These are phyloP conservation scores for Chlorella sp. DNA, from an alignment of 139 green algal species.

Conservation along the genomic window DNA sequence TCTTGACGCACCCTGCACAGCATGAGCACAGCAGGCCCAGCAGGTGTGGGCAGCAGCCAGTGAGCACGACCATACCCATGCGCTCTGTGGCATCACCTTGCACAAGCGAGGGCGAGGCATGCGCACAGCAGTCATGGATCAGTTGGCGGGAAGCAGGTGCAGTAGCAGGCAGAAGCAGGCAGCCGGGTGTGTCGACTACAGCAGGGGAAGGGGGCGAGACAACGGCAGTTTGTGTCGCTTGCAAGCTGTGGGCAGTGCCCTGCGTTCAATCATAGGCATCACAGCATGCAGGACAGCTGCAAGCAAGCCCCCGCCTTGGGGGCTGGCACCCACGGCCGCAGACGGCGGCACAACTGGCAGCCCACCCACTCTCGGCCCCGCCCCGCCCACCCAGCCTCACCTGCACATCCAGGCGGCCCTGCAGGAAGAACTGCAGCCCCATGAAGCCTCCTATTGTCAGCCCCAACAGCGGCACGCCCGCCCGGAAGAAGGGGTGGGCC, in stretches of 20 bases:
- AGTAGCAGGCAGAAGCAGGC: no score
- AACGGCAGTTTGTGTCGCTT: background rate
- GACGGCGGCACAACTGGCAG: background rate
- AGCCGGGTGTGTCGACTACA: no score
- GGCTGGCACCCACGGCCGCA: background rate
- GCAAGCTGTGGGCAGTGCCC: background rate
- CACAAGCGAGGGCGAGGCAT: no score
- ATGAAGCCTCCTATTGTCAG: slow-evolving; percentile 46
- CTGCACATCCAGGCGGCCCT: slow-evolving; percentile 44
- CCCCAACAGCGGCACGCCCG: slow-evolving; percentile 40
- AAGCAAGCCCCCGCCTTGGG: background rate
- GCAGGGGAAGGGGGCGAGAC: no score
- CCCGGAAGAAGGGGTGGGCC: slow-evolving; percentile 42
- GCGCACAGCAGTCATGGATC: no score
- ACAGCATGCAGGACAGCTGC: background rate
- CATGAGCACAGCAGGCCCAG: no score
- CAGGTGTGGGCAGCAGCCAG: no score
- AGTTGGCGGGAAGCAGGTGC: no score
- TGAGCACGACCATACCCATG: no score
- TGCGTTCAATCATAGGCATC: no score
- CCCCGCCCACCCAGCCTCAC: background rate
- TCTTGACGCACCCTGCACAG: no score
- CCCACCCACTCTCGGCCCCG: background rate
- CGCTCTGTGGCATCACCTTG: no score
- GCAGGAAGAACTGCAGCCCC: slow-evolving; percentile 33